These are phyloP conservation scores for Nemania abortiva DNA, from an alignment of 2,329 filamentous ascomycete genomes.

Conservation along the genomic window DNA sequence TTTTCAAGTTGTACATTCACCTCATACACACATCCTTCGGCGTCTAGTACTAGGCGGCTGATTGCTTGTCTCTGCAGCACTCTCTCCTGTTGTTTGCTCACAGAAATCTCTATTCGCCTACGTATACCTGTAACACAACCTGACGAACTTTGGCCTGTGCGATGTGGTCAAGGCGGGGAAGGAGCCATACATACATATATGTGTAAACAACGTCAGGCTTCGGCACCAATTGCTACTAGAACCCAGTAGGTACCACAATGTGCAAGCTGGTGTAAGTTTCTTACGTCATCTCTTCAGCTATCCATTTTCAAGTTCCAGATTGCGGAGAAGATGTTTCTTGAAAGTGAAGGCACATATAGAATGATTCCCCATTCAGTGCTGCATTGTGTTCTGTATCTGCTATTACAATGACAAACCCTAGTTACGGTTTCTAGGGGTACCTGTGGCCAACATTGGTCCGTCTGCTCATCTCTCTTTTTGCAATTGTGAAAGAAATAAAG, in stretches of 20 bases:
- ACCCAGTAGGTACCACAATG: no score
- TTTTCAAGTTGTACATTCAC: background rate
- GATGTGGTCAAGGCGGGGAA: background rate
- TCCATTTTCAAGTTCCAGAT: background rate
- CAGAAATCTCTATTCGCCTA: background rate
- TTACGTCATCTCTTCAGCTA: background rate
- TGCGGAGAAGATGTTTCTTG: background rate
- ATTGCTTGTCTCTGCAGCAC: background rate
- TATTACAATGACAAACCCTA: background rate
- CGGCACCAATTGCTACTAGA: no score
- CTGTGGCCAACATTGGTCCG: background rate
- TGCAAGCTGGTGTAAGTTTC: background rate
- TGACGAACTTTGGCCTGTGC: background rate
- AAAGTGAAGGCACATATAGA: background rate
- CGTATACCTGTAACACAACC: background rate
- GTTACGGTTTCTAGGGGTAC: background rate
- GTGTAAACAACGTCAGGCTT: no score
- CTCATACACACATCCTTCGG: background rate
- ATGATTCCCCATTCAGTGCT: background rate
- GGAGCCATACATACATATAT: no score
- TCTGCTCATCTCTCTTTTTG: background rate
- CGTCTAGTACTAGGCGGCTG: background rate
- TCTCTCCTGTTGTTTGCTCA: background rate
- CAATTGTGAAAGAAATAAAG: background rate
- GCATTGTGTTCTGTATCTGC: background rate